Percentiles rank a stretch among this genome's conserved stretches.
phyloP scores from a whole-genome alignment of 1,284 basidiomycete species.

The Trichosporon coremiiforme region DNA sequence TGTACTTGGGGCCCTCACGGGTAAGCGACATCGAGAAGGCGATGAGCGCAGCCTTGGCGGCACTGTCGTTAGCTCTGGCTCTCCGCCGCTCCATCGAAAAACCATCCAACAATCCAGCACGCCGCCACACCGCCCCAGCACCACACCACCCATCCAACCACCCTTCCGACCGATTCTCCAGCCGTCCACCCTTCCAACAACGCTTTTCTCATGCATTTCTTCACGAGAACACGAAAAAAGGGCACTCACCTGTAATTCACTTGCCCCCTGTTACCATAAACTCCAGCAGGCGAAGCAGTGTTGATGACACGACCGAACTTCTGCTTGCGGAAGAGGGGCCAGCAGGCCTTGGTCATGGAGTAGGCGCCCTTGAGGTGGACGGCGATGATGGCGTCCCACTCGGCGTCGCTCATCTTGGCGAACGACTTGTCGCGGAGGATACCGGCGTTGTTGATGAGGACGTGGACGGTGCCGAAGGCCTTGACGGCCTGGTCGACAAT shows the following conservation, averaged over 20 bases:
- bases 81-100: background rate
- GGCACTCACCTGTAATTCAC: slow-evolving; percentile 65
- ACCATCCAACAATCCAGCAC: background rate
- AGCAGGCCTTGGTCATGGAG: slow-evolving; percentile 92
- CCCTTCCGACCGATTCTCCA: background rate
- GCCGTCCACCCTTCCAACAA: background rate
- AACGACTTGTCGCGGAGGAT: slow-evolving; percentile 80
- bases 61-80: slow-evolving; percentile 25
- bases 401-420: slow-evolving; percentile 85
- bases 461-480: slow-evolving; percentile 79
- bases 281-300: slow-evolving; percentile 67
- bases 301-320: slow-evolving; percentile 92
- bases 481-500: slow-evolving; percentile 83
- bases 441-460: slow-evolving; percentile 95
- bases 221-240: background rate
- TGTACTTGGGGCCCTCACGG: slow-evolving; percentile 87
- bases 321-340: slow-evolving; percentile 93
- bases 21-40: slow-evolving; percentile 91
- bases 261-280: slow-evolving; percentile 89
- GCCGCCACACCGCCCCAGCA: background rate
- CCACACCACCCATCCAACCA: background rate
- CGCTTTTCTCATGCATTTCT: background rate
- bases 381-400: slow-evolving; percentile 81
- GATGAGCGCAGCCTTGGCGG: slow-evolving; percentile 73
- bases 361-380: slow-evolving; percentile 97